Conservation (phyloP, 2,329 filamentous ascomycete species). For the Leptodontidium sp. region DNA sequence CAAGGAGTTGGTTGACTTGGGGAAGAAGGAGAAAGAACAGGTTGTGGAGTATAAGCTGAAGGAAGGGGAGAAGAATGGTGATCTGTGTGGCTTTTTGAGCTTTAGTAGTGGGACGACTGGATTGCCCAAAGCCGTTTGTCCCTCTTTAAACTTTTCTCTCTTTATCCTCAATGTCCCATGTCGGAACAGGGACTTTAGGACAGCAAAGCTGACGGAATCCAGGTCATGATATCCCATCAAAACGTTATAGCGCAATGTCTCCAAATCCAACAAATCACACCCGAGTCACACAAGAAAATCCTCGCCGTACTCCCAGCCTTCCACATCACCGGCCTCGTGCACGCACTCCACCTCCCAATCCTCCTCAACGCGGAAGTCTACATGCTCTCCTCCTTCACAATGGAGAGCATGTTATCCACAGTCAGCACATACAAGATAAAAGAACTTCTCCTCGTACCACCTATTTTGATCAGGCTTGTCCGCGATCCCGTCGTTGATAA, state of each 20-base stretch:
- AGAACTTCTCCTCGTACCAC: slow-evolving; percentile 73
- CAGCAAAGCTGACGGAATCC: slow-evolving; percentile 21
- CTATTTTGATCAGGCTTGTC: slow-evolving; percentile 72
- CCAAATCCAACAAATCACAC: slow-evolving; percentile 63
- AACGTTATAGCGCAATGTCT: slow-evolving; percentile 54
- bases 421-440: slow-evolving; percentile 75
- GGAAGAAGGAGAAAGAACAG: slow-evolving; percentile 52
- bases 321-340: slow-evolving; percentile 66
- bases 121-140: slow-evolving; percentile 52
- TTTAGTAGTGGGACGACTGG: slow-evolving; percentile 65
- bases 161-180: neutral
- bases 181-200: neutral
- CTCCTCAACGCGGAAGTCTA: slow-evolving; percentile 71
- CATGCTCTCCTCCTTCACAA: slow-evolving; percentile 71
- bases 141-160: neutral
- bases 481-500: slow-evolving; percentile 34
- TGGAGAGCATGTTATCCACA: slow-evolving; percentile 64
- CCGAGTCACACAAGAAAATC: slow-evolving; percentile 68
- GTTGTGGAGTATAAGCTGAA: slow-evolving; percentile 58
- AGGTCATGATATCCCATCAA: slow-evolving; percentile 48
- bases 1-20: slow-evolving; percentile 49
- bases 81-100: slow-evolving; percentile 61
- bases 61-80: slow-evolving; percentile 61
- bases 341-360: slow-evolving; percentile 68
- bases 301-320: slow-evolving; percentile 70